phyloP scores from a whole-genome alignment of 768 basidiomycete genomes.

The Calocybe indica region DNA sequence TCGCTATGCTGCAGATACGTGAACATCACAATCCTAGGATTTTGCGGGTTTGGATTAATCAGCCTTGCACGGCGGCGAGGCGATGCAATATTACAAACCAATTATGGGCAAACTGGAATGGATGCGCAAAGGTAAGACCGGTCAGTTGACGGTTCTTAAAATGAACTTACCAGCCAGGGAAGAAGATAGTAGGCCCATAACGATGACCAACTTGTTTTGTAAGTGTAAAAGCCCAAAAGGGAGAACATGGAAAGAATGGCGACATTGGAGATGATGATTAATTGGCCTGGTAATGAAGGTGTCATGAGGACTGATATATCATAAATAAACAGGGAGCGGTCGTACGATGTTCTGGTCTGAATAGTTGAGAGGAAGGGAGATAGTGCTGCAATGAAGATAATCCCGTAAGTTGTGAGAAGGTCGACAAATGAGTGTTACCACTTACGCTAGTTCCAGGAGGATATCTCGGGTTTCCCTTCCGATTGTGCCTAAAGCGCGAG shows the following conservation, averaged over 20 bases:
- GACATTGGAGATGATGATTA: constrained; percentile 37
- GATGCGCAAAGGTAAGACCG: not conserved
- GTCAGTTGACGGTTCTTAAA: not conserved
- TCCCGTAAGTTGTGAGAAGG: constrained; percentile 1
- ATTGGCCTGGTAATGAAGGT: not conserved
- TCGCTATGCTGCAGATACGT: constrained; percentile 61
- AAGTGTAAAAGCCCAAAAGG: constrained; percentile 24
- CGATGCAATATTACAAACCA: constrained; percentile 21
- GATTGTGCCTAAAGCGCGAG: constrained; percentile 27
- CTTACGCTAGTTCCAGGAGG: constrained; percentile 38
- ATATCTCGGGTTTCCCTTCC: constrained; percentile 41
- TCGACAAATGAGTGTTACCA: not conserved
- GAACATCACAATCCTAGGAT: constrained; percentile 50
- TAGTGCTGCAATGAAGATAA: constrained; percentile 27
- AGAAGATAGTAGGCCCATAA: constrained; percentile 36
- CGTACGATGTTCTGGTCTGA: constrained; percentile 23
- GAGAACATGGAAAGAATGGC: constrained; percentile 32
- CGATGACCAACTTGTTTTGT: constrained; percentile 22
- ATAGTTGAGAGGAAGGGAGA: constrained; percentile 35
- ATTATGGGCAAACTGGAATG: constrained; percentile 36
- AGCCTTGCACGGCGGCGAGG: not conserved
- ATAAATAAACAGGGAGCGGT: constrained; percentile 6
- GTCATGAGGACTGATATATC: constrained; percentile 12
- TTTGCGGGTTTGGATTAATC: not conserved
- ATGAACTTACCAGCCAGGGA: constrained; percentile 40